phyloP scores from a whole-genome alignment of 306 rosid genomes.

The Prunus salicina region DNA sequence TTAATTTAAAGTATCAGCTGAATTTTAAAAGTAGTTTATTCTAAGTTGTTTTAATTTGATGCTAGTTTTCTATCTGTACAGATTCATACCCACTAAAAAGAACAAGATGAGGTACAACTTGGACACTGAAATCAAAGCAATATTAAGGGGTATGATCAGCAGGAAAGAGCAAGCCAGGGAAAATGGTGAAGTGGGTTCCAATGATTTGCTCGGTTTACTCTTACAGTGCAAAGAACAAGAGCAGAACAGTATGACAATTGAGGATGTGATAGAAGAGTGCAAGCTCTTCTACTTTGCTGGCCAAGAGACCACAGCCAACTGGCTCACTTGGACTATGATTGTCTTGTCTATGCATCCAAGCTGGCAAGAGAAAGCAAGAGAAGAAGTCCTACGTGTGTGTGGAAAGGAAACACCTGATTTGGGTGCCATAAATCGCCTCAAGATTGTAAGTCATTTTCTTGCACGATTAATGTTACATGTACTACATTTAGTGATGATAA shows the following conservation, averaged over 20 bases:
- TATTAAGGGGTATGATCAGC: conserved; percentile 28
- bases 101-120: conserved; percentile 36
- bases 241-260: conserved; percentile 27
- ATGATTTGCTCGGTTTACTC: conserved; percentile 39
- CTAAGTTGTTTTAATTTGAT: neutral
- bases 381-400: conserved; percentile 27
- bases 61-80: neutral
- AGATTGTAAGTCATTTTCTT: conserved; percentile 19
- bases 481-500: neutral
- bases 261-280: conserved; percentile 56
- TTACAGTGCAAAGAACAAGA: conserved; percentile 24
- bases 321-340: conserved; percentile 49
- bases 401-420: conserved; percentile 25
- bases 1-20: neutral
- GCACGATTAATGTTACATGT: neutral
- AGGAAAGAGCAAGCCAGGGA: conserved; percentile 28
- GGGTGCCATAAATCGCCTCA: conserved; percentile 31
- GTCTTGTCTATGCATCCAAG: conserved; percentile 35
- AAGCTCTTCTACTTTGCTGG: conserved; percentile 56
- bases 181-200: conserved; percentile 17
- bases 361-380: conserved; percentile 56
- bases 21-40: no score
- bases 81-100: conserved; percentile 43
- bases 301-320: conserved; percentile 45
- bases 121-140: conserved; percentile 33